phyloP scores from a whole-genome alignment of 805 yeast species.

The Starmerella bombicola region DNA sequence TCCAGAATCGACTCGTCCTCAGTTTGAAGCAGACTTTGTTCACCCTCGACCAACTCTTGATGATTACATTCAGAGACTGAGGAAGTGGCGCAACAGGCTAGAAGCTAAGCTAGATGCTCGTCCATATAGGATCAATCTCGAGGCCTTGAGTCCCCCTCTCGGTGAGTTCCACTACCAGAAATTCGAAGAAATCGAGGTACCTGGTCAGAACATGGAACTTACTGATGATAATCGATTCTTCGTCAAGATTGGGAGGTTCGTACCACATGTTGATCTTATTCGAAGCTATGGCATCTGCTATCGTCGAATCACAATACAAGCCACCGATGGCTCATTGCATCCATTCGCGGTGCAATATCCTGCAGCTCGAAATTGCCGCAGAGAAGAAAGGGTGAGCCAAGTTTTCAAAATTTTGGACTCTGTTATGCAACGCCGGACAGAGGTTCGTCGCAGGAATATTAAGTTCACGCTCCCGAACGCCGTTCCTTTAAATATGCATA shows the following conservation, averaged over 20 bases:
- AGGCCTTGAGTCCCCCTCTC: constrained; percentile 84
- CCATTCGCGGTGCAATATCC: constrained; percentile 95
- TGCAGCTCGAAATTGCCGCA: constrained; percentile 91
- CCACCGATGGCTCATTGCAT: constrained; percentile 85
- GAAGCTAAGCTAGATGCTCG: constrained; percentile 86
- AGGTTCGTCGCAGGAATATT: constrained; percentile 74
- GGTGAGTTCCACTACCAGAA: constrained; percentile 97
- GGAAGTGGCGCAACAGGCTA: constrained; percentile 85
- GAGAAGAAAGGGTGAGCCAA: constrained; percentile 91
- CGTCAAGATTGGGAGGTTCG: constrained; percentile 80
- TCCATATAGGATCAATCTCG: constrained; percentile 66
- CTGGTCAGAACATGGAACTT: constrained; percentile 87
- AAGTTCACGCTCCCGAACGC: constrained; percentile 82
- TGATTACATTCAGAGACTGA: constrained; percentile 64
- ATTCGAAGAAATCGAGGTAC: constrained; percentile 93
- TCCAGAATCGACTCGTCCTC: constrained; percentile 77
- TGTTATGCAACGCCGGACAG: constrained; percentile 65
- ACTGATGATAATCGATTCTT: constrained; percentile 84
- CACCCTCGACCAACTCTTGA: constrained; percentile 78
- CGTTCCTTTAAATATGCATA: constrained; percentile 87
- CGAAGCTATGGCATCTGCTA: constrained; percentile 86
- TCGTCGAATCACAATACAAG: constrained; percentile 77
- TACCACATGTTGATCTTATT: constrained; percentile 76
- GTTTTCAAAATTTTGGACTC: constrained; percentile 80
- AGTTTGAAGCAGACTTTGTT: constrained; percentile 85